Evolutionary conservation across 139 green algal species (phyloP), one percentile per base, ranked within the genome.

Genomic region (Chlorella sp.): DNA sequence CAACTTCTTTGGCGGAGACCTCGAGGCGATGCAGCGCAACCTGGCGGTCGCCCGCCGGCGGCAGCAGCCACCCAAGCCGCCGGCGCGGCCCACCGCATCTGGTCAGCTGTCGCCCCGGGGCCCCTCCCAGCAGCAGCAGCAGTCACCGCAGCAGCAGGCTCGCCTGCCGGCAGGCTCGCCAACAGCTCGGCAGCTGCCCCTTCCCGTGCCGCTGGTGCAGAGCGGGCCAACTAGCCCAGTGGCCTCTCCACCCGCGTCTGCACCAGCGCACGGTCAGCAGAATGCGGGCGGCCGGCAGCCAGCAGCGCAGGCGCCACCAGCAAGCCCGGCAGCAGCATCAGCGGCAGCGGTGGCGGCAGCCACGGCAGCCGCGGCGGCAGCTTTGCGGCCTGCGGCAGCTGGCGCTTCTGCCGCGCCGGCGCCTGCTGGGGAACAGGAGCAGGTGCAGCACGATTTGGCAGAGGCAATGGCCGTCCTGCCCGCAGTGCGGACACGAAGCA

Each of bases 1-100:
- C 60, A 72, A 64, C 77, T 83, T 83, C 77, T 83, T 83, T 62
- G 77, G 77, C 0, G 77, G 77, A 20, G 77, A 83, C 8, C 16
- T 83, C 28, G 60, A 73, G 30, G 58, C 60, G 17, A 73, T 83
- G 77, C 60, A 83, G 60, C 58, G 26, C 24, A 83, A 83, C 41
- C 41, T 83, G 77, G 11, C 44, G 16, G 40, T 83, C 16, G 73
- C 73, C 1, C 48, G 48, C 17, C 36, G 76, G 38, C 76, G 54
- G 36, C 76, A 82, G 54, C 76, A 40, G 8, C 36, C 32, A 44
- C n/a, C 30, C 69, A 51, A 34, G 69, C 26, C 32, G 6, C 51
- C 51, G 2, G 51, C 13, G 51, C 51, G 51, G 4, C 13, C 13
- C 11, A 60, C 51, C 22, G 51, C 51, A 24, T 60, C 51, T 3